Percentiles rank a stretch among this genome's conserved stretches.
Conservation (phyloP, 148 eudicot species). For the Cornus controversa region DNA sequence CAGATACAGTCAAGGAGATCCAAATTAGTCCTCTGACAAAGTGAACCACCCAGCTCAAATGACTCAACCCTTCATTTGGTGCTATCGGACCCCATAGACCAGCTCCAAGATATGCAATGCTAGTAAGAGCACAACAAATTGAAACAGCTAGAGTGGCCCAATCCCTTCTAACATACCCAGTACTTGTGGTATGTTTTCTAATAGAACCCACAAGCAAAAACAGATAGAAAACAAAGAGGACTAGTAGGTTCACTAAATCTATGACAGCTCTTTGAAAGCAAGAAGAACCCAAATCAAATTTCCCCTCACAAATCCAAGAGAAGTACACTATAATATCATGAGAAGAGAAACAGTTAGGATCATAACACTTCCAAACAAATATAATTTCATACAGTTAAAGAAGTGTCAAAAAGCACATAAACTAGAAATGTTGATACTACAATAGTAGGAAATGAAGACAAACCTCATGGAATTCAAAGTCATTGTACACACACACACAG, state of each 20-base stretch:
- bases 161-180: conserved; percentile 20
- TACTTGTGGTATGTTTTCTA: conserved; percentile 1
- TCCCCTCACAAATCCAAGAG: conserved; percentile 32
- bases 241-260: conserved; percentile 40
- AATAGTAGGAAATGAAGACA: not conserved
- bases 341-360: not conserved
- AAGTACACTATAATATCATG: conserved; percentile 24
- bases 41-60: conserved; percentile 26
- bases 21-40: conserved; percentile 45
- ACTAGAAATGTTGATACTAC: too few relatives aligned
- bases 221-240: conserved; percentile 34
- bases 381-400: not conserved
- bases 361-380: not conserved
- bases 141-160: conserved; percentile 25
- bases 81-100: conserved; percentile 19
- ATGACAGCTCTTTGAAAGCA: conserved; percentile 35
- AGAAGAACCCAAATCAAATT: conserved; percentile 24
- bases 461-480: not conserved
- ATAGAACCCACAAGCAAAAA: conserved; percentile 19
- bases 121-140: conserved; percentile 34
- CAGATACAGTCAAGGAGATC: conserved; percentile 43
- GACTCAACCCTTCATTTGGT: conserved; percentile 11
- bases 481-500: too few relatives aligned
- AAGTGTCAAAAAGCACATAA: not conserved
- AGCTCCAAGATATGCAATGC: conserved; percentile 34